Evolutionary conservation across 768 basidiomycete species (phyloP).

Genomic region (Lyophyllum decastes): DNA sequence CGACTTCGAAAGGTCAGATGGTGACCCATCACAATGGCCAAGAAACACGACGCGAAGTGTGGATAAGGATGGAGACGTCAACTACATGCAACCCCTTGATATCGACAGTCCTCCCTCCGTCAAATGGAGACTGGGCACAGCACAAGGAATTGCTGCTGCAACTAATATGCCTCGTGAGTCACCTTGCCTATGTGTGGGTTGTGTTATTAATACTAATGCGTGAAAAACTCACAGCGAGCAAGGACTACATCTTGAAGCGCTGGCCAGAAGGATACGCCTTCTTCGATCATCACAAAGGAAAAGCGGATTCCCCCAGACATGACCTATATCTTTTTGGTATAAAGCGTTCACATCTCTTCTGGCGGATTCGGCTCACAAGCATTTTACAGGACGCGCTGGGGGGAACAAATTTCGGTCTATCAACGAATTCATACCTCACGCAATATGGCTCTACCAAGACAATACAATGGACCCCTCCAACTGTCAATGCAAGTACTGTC

Average conservation of each 20-base stretch:
- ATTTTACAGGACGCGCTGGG: slow-evolving; percentile 44
- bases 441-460: slow-evolving; percentile 73
- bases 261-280: slow-evolving; percentile 74
- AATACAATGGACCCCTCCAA: slow-evolving; percentile 42
- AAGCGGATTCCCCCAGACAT: slow-evolving; percentile 52
- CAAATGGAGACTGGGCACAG: slow-evolving; percentile 57
- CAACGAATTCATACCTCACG: slow-evolving; percentile 87
- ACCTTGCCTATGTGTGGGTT: background rate
- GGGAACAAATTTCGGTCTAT: slow-evolving; percentile 44
- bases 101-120: slow-evolving; percentile 51
- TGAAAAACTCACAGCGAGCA: slow-evolving; percentile 40
- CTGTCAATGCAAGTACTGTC: slow-evolving; percentile 80
- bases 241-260: slow-evolving; percentile 56
- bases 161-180: slow-evolving; percentile 54
- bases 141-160: slow-evolving; percentile 39
- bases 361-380: background rate
- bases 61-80: slow-evolving; percentile 65
- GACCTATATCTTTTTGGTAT: slow-evolving; percentile 81
- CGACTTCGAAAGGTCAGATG: slow-evolving; percentile 66
- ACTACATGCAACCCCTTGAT: slow-evolving; percentile 62
- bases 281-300: slow-evolving; percentile 77
- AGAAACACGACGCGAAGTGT: slow-evolving; percentile 51
- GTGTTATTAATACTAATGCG: slow-evolving; percentile 6
- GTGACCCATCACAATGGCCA: slow-evolving; percentile 55
- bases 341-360: background rate